Base-by-base conservation (phyloP, 164 flowering plant genomes). In the Liquidambar formosana region DNA sequence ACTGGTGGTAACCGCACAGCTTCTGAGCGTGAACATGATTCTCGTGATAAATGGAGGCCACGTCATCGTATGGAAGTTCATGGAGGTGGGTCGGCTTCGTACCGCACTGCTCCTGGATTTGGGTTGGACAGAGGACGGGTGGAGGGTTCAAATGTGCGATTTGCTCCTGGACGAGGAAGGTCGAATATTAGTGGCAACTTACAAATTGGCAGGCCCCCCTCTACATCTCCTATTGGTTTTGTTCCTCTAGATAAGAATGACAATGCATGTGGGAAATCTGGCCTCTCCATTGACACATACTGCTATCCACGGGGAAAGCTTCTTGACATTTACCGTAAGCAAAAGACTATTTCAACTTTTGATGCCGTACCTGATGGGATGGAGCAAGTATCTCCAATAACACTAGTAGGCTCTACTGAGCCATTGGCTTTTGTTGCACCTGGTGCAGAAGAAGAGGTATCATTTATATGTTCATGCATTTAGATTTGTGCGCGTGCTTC, bases 1-100 rank as follows among this genome's bases (percentile, higher is more conserved):
- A 73, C 70, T 3, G 67, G 73, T 54, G 63, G 68, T 66, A 79
- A 63, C 69, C 88, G 89, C 27, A 23, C 79, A 58, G 60, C 75
- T 76, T 26, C 87, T 62, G 92, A 89, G 51, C 93, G 92, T 70
- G 93, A 88, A 22, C 25, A 77, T 38, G 96, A 90, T 57, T 75
- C 91, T 76, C 96, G 94, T 75, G 96, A 92, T 76, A 90, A 92
- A 73, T 92, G 96, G 97, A 87, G 96, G 81, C 96, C 97, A 48
- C 91, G 96, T 27, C 94, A 89, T 71, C 75, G 94, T 27, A 74
- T 87, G 87, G 97, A 92, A 59, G 73, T 59, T 77, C 89, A 80
- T 71, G 66, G 88, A n/a, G 71, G 75, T 63, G 88, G 88, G 10
- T 62, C 89, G 2, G 62, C 81, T 64, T 59, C 86, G 0, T 75